phyloP scores from a whole-genome alignment of 176 grass and related monocot species.

The Ensete ventricosum region DNA sequence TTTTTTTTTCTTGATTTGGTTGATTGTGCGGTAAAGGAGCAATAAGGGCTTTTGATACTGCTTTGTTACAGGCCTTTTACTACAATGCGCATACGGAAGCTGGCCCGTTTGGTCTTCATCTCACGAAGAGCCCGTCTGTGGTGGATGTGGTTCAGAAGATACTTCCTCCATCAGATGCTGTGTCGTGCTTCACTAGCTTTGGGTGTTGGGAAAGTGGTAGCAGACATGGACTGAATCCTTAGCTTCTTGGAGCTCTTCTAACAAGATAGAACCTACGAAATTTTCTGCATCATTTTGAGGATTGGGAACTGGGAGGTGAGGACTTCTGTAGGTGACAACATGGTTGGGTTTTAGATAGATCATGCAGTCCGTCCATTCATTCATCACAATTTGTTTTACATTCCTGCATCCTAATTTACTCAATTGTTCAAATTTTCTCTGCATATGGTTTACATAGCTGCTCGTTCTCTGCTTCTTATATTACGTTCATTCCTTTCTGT shows the following conservation, averaged over 20 bases:
- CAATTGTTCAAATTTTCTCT: neutral
- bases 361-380: too few relatives aligned
- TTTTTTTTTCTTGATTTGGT: too few relatives aligned
- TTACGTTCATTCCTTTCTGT: too few relatives aligned
- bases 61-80: constrained; percentile 38
- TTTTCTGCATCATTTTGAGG: constrained; percentile 55
- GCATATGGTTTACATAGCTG: neutral
- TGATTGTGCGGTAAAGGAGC: neutral
- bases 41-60: neutral
- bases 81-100: constrained; percentile 41
- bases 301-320: constrained; percentile 86
- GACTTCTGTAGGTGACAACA: neutral
- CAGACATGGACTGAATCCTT: constrained; percentile 28
- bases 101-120: constrained; percentile 51
- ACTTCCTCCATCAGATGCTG: constrained; percentile 25
- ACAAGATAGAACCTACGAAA: constrained; percentile 67
- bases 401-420: neutral
- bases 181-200: constrained; percentile 8
- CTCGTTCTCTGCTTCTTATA: neutral
- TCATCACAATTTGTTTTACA: neutral
- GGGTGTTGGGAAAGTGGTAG: constrained; percentile 18
- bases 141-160: constrained; percentile 49
- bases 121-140: constrained; percentile 63
- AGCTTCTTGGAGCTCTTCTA: constrained; percentile 8
- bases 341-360: neutral